phyloP scores from a whole-genome alignment of 2,329 filamentous ascomycete species.

The Apiospora saccharicola region DNA sequence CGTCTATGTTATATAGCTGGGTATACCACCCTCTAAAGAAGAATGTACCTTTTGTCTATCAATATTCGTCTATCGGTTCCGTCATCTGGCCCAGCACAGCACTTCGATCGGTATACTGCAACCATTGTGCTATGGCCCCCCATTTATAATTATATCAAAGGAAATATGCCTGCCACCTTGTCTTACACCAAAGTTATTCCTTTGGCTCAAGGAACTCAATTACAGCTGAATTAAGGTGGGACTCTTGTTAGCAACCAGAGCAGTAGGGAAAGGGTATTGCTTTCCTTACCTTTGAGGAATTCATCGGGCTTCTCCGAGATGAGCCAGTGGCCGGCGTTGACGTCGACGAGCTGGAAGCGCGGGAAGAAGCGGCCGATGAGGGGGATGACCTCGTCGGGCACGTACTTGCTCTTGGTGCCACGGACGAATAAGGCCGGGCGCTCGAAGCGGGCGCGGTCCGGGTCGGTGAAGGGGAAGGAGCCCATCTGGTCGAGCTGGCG shows the following conservation, averaged over 20 bases:
- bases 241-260: background rate
- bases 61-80: conserved; percentile 40
- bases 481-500: conserved; percentile 76
- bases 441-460: conserved; percentile 71
- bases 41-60: conserved; percentile 25
- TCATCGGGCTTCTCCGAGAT: conserved; percentile 86
- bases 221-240: conserved; percentile 57
- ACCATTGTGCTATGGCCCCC: background rate
- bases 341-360: conserved; percentile 73
- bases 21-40: conserved; percentile 25
- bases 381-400: conserved; percentile 82
- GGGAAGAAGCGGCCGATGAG: conserved; percentile 85
- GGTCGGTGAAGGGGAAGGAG: conserved; percentile 86
- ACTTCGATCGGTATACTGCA: background rate
- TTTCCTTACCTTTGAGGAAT: conserved; percentile 72
- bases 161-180: background rate
- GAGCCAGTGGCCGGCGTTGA: conserved; percentile 86
- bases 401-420: conserved; percentile 79
- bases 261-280: background rate
- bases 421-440: conserved; percentile 84
- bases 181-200: conserved; percentile 45
- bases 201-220: conserved; percentile 66
- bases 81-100: conserved; percentile 7
- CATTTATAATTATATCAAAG: too few relatives aligned
- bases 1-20: conserved; percentile 27